phyloP scores from a whole-genome alignment of 768 basidiomycete species.

The Boletus tomentosulus region DNA sequence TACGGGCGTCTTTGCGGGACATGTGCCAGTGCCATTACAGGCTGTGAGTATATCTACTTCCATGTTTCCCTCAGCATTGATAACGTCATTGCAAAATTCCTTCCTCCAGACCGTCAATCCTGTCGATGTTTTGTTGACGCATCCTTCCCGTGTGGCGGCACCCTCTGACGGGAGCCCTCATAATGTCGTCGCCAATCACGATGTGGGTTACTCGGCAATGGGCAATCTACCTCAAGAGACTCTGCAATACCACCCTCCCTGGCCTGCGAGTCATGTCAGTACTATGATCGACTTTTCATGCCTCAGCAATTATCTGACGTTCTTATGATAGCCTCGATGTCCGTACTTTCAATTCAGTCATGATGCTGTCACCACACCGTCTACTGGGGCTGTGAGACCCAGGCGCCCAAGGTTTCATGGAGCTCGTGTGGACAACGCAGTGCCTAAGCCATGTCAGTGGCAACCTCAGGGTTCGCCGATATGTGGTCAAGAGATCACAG shows the following conservation, averaged over 20 bases:
- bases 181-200: background rate
- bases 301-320: background rate
- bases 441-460: background rate
- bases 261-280: constrained; percentile 2
- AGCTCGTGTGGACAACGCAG: background rate
- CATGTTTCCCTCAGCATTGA: background rate
- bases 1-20: background rate
- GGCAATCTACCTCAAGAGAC: background rate
- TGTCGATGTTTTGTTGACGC: background rate
- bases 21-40: background rate
- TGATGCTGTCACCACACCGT: no score
- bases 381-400: background rate
- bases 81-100: background rate
- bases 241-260: background rate
- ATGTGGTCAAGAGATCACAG: constrained; percentile 5
- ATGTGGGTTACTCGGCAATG: no score
- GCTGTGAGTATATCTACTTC: constrained; percentile 4
- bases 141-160: background rate
- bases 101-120: constrained; percentile 4
- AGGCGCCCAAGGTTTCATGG: background rate
- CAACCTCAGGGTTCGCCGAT: background rate
- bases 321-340: background rate
- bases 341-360: background rate
- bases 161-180: background rate
- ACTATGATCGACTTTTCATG: background rate